Conservation (phyloP, 2,329 filamentous ascomycete genomes). For the Pseudocercospora pini-densiflorae region DNA sequence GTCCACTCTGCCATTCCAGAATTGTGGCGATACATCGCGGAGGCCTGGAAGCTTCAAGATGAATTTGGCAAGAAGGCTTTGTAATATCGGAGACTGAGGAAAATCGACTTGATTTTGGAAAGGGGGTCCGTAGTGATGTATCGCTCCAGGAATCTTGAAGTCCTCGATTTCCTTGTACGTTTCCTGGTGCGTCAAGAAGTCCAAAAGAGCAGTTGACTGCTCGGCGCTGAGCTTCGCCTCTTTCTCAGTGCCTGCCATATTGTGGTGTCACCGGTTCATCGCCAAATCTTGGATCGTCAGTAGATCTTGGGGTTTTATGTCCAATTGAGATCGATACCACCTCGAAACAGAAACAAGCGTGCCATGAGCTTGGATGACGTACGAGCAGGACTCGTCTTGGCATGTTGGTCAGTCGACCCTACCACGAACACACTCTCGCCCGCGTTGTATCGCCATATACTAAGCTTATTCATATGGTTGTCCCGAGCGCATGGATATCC, state of each 20-base stretch:
- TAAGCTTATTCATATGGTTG: background rate
- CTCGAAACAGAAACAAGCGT: background rate
- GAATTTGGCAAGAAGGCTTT: slow-evolving; percentile 69
- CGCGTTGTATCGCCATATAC: background rate
- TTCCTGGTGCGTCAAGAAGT: slow-evolving; percentile 59
- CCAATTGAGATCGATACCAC: background rate
- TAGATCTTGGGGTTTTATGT: background rate
- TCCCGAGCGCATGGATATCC: background rate
- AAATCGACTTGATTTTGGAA: slow-evolving; percentile 59
- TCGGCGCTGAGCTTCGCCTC: slow-evolving; percentile 44
- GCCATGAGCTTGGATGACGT: background rate
- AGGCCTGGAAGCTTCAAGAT: slow-evolving; percentile 69
- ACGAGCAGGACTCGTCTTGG: background rate
- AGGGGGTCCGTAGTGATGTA: slow-evolving; percentile 71
- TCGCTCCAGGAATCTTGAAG: slow-evolving; percentile 69
- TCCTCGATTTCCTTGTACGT: slow-evolving; percentile 69
- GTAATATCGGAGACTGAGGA: slow-evolving; percentile 66
- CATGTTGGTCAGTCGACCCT: background rate
- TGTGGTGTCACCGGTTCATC: background rate
- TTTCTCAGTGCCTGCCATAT: slow-evolving; percentile 25
- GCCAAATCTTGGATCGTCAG: background rate
- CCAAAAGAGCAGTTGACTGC: slow-evolving; percentile 57
- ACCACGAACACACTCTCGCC: background rate
- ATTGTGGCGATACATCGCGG: slow-evolving; percentile 64
- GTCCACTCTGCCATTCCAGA: slow-evolving; percentile 68